Percentiles rank a stretch among this genome's conserved stretches.
Evolutionary conservation across 1,284 basidiomycete genomes (phyloP).

Genomic region (Cystobasidiaceae sp.): DNA sequence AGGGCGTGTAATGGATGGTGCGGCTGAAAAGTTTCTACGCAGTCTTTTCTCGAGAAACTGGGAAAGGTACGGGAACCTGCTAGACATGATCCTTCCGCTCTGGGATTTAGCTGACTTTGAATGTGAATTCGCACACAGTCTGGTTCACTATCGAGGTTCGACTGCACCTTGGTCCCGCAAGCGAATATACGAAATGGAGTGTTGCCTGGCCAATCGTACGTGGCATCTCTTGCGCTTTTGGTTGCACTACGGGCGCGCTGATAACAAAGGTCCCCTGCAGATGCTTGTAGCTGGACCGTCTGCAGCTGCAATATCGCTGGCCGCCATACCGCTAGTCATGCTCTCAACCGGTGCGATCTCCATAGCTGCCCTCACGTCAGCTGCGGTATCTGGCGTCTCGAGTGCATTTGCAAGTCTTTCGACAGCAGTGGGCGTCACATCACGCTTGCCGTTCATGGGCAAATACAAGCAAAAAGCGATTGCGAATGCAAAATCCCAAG

Average conservation of each 20-base stretch:
- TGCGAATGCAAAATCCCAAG: conserved; percentile 8
- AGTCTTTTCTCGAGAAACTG: conserved; percentile 26
- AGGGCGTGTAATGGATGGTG: background rate
- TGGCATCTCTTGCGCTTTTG: background rate
- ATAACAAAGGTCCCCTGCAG: background rate
- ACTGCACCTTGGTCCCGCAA: conserved; percentile 24
- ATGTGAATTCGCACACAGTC: background rate
- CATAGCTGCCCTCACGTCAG: conserved; percentile 11
- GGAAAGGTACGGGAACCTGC: too few species aligned
- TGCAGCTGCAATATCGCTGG: conserved; percentile 22
- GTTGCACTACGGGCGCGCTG: too few species aligned
- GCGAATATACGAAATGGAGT: conserved; percentile 26
- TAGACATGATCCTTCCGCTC: too few species aligned
- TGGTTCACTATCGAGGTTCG: conserved; percentile 31
- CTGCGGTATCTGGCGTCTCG: conserved; percentile 17
- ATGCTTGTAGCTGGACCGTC: conserved; percentile 29
- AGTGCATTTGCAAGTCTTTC: conserved; percentile 11
- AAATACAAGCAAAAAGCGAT: conserved; percentile 24
- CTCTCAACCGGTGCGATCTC: conserved; percentile 16
- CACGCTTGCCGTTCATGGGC: conserved; percentile 7
- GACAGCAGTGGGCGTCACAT: conserved; percentile 7
- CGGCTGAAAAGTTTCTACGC: background rate
- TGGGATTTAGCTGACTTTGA: background rate
- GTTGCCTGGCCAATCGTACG: conserved; percentile 29
- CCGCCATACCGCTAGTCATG: conserved; percentile 25